Evolutionary conservation across 2,329 filamentous ascomycete species (phyloP).

Genomic region (Colletotrichum spinosum): DNA sequence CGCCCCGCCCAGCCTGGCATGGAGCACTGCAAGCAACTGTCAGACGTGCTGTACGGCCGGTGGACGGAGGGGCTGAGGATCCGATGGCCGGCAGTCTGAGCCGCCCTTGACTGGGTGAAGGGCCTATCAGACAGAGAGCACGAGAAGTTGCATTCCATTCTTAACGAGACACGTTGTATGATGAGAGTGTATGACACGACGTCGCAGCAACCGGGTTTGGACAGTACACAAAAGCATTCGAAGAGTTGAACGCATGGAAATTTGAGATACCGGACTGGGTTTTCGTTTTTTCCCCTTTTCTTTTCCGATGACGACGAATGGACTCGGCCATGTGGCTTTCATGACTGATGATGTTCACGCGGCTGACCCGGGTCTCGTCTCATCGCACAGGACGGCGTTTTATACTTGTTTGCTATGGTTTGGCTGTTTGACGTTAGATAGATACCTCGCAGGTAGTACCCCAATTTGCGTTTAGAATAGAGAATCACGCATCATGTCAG

Average conservation of each 20-base stretch:
- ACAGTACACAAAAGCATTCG: slow-evolving; percentile 38
- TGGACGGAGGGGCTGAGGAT: slow-evolving; percentile 88
- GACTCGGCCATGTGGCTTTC: slow-evolving; percentile 26
- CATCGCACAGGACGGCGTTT: slow-evolving; percentile 32
- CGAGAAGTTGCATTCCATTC: slow-evolving; percentile 16
- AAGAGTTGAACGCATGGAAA: slow-evolving; percentile 18
- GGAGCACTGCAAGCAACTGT: slow-evolving; percentile 91
- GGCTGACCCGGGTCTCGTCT: slow-evolving; percentile 27
- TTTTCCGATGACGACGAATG: slow-evolving; percentile 13
- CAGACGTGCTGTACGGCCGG: slow-evolving; percentile 88
- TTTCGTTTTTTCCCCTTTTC: slow-evolving; percentile 7
- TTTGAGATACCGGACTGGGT: slow-evolving; percentile 23
- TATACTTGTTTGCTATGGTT: not conserved
- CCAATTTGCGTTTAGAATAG: slow-evolving; percentile 22
- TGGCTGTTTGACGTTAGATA: slow-evolving; percentile 23
- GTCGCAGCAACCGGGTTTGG: slow-evolving; percentile 34
- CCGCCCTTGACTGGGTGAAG: not conserved
- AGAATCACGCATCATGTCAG: slow-evolving; percentile 1
- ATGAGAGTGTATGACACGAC: slow-evolving; percentile 37
- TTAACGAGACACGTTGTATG: slow-evolving; percentile 37
- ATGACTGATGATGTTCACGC: slow-evolving; percentile 35
- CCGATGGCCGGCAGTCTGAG: slow-evolving; percentile 68
- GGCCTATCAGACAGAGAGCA: not conserved
- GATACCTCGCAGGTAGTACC: slow-evolving; percentile 36
- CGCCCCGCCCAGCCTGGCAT: slow-evolving; percentile 74